Evolutionary conservation across 1,284 basidiomycete genomes (phyloP).

Genomic region (Leccinum colubrinum): DNA sequence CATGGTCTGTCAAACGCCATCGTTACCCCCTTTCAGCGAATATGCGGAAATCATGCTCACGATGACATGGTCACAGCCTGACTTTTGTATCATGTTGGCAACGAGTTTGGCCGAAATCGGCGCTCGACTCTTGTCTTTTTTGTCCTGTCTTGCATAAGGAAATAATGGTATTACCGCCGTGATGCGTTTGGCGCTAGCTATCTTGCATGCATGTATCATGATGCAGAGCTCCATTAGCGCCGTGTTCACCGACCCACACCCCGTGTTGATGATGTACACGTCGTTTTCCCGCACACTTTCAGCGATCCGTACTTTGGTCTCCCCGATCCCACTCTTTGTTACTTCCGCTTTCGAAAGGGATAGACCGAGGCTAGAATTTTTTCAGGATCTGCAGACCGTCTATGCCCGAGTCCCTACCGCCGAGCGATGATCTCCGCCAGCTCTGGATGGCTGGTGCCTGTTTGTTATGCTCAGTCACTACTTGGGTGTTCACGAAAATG

Average conservation of each 20-base stretch:
- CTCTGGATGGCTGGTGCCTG: slow-evolving; percentile 94
- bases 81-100: slow-evolving; percentile 97
- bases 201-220: slow-evolving; percentile 99
- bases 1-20: slow-evolving; percentile 73
- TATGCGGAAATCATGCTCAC: slow-evolving; percentile 51
- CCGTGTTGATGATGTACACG: slow-evolving; percentile 98
- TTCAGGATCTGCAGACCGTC: slow-evolving; percentile 21
- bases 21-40: slow-evolving; percentile 2
- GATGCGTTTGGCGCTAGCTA: slow-evolving; percentile 92
- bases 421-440: slow-evolving; percentile 92
- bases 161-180: slow-evolving; percentile 96
- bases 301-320: slow-evolving; percentile 88
- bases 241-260: slow-evolving; percentile 84
- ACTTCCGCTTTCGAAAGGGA: slow-evolving; percentile 85
- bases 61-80: slow-evolving; percentile 98
- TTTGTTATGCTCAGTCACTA: slow-evolving; percentile 7
- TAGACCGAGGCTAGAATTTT: slow-evolving; percentile 68
- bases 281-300: slow-evolving; percentile 98
- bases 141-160: slow-evolving; percentile 96
- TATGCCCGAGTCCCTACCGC: slow-evolving; percentile 53
- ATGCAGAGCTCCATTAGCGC: slow-evolving; percentile 96
- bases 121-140: slow-evolving; percentile 98
- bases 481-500: not conserved
- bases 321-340: slow-evolving; percentile 87
- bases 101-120: slow-evolving; percentile 99